Evolutionary conservation across 768 basidiomycete species (phyloP), one percentile per base, ranked within the genome.

Genomic region (Galerina marginata): DNA sequence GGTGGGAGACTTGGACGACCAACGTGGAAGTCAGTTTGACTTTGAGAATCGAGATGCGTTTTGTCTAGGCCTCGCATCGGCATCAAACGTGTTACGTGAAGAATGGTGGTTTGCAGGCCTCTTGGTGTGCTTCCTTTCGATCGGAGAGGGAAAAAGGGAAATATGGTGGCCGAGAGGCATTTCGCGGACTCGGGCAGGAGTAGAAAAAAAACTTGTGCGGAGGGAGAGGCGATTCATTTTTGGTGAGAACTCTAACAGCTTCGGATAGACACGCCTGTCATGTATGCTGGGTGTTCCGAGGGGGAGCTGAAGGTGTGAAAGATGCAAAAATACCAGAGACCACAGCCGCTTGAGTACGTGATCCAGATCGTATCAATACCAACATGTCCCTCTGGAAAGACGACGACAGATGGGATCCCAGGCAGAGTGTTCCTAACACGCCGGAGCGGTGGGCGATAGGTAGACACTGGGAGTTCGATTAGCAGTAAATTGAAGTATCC

Each of bases 201-300:
- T 39, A 51, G 37, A 54, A 43, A 44, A 56, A 39, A 45, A 56
- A 47, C 65, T 65, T 65, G 60, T 64, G 65, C 68, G 64, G 66
- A 63, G 64, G 61, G 52, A 58, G 55, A 60, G 56, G 60, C 50
- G 61, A 62, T 54, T 58, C 56, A 61, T 62, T 64, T 55, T 44
- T 54, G 45, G 48, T 57, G 63, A 44, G 59, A 62, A 69, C 61
- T 42, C 56, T 46, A 48, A 56, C 56, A 61, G 37, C 57, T 54
- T 60, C 57, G 64, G 62, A 59, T 55, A 52, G 48, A 62, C 65
- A 63, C 63, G 61, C 67, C 20, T 61, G 66, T 64, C 66, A 67
- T 39, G 47, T 20, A 48, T 42, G 39, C 42, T 42, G 47, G 20
- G 20, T 49, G 59, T 55, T 62, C 66, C 63, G 63, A 62, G 47